A percentile compares a stretch with the other conserved stretches of the same genome.
Evolutionary conservation across 2,329 filamentous ascomycete species (phyloP).

Genomic region (Trichoderma breve): DNA sequence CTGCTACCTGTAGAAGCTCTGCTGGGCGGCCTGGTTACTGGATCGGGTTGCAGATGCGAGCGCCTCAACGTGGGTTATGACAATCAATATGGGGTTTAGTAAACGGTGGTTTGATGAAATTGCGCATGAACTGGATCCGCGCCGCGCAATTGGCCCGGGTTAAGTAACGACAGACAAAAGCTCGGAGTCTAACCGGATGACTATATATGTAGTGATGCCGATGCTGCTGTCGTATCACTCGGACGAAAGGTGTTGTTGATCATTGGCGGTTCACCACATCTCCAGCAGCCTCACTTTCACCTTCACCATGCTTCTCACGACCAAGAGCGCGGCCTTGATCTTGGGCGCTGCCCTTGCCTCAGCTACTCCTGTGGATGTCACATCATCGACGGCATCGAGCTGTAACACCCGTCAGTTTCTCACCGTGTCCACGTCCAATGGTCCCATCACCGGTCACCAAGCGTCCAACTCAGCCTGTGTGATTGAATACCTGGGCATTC

Average conservation of each 20-base stretch:
- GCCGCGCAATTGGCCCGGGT: not conserved
- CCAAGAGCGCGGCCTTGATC: not conserved
- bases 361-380: not conserved
- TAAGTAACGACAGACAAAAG: not conserved
- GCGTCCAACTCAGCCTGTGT: slow-evolving; percentile 32
- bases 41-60: slow-evolving; percentile 4
- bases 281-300: not conserved
- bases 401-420: slow-evolving; percentile 23
- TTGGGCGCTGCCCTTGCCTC: not conserved
- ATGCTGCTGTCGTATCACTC: not conserved
- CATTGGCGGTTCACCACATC: not conserved
- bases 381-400: not conserved
- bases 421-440: slow-evolving; percentile 34
- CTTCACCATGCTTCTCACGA: not conserved
- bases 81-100: not conserved
- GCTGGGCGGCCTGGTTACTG: slow-evolving; percentile 4
- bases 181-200: not conserved
- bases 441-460: slow-evolving; percentile 35
- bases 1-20: not conserved
- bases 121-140: not conserved
- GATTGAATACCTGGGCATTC: slow-evolving; percentile 41
- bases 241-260: not conserved
- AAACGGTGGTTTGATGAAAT: not conserved
- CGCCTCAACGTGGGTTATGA: not conserved
- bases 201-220: not conserved